Conservation (phyloP, 495 filamentous ascomycete species). For the Sporormia fimetaria region DNA sequence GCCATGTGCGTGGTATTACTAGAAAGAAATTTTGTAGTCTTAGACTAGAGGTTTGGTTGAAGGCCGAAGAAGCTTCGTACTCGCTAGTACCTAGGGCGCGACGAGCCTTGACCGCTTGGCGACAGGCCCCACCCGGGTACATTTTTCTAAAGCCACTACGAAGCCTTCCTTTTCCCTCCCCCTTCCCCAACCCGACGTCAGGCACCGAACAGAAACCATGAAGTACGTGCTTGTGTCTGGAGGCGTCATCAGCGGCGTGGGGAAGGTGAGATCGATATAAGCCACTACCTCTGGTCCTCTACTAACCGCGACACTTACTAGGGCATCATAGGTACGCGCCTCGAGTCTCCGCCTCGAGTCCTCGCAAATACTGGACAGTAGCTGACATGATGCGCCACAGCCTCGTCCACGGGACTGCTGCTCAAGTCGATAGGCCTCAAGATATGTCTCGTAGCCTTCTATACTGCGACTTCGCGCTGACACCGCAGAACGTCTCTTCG, state of each 20-base stretch:
- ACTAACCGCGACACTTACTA: constrained; percentile 28
- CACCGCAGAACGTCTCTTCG: constrained; percentile 41
- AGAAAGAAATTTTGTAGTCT: too few relatives aligned
- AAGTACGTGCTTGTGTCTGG: constrained; percentile 78
- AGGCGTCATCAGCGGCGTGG: constrained; percentile 67
- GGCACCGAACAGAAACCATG: constrained; percentile 42
- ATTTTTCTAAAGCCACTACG: constrained; percentile 5
- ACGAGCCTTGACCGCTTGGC: constrained; percentile 1
- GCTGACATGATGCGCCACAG: constrained; percentile 34
- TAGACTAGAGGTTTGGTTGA: too few relatives aligned
- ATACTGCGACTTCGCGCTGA: constrained; percentile 26
- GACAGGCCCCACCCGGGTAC: not conserved
- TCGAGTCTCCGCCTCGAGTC: constrained; percentile 17
- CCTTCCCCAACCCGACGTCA: constrained; percentile 24
- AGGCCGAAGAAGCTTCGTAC: constrained; percentile 1
- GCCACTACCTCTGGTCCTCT: not conserved
- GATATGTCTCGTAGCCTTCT: constrained; percentile 35
- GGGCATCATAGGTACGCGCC: constrained; percentile 58
- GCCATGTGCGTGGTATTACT: too few relatives aligned
- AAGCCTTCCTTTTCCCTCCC: constrained; percentile 24
- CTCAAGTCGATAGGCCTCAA: constrained; percentile 74
- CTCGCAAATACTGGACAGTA: constrained; percentile 1
- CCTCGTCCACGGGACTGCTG: constrained; percentile 61
- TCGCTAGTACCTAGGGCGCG: constrained; percentile 8
- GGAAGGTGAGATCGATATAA: constrained; percentile 34